Conservation (phyloP, 768 basidiomycete genomes). For the Lactarius hengduanensis region DNA sequence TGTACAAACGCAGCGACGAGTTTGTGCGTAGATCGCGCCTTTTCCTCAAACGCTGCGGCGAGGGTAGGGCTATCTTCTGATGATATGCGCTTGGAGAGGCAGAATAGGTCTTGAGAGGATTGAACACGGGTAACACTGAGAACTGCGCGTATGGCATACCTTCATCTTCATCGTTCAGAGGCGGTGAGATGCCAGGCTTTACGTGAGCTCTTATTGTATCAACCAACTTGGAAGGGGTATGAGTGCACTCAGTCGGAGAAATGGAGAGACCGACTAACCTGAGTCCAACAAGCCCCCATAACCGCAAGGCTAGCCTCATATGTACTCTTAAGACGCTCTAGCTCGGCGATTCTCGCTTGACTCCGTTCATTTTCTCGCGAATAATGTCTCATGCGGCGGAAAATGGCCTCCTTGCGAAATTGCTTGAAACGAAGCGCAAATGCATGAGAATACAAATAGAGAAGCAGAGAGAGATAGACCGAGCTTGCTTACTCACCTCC, state of each 20-base stretch:
- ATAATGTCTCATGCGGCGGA: constrained; percentile 81
- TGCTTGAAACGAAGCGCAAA: constrained; percentile 41
- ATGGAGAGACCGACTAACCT: constrained; percentile 45
- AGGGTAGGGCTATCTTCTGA: constrained; percentile 30
- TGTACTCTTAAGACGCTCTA: constrained; percentile 63
- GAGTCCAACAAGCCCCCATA: constrained; percentile 77
- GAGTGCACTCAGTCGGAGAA: constrained; percentile 8
- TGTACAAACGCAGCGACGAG: constrained; percentile 60
- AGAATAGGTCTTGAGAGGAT: constrained; percentile 17
- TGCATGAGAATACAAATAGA: constrained; percentile 23
- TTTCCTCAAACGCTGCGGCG: constrained; percentile 50
- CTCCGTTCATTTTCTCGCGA: constrained; percentile 70
- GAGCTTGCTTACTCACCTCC: constrained; percentile 49
- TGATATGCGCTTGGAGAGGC: constrained; percentile 32
- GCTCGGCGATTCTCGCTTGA: constrained; percentile 55
- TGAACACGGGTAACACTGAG: constrained; percentile 29
- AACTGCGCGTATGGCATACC: constrained; percentile 21
- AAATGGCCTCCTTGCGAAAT: constrained; percentile 88
- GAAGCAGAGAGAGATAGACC: constrained; percentile 30
- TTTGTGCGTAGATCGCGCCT: constrained; percentile 55
- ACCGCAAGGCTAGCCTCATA: constrained; percentile 72
- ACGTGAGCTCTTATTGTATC: constrained; percentile 63
- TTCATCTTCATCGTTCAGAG: constrained; percentile 36
- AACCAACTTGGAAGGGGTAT: constrained; percentile 48
- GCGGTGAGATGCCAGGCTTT: constrained; percentile 48